Evolutionary conservation across 768 basidiomycete species (phyloP), one percentile per base, ranked within the genome.

Genomic region (Xerocomus spinulosus): DNA sequence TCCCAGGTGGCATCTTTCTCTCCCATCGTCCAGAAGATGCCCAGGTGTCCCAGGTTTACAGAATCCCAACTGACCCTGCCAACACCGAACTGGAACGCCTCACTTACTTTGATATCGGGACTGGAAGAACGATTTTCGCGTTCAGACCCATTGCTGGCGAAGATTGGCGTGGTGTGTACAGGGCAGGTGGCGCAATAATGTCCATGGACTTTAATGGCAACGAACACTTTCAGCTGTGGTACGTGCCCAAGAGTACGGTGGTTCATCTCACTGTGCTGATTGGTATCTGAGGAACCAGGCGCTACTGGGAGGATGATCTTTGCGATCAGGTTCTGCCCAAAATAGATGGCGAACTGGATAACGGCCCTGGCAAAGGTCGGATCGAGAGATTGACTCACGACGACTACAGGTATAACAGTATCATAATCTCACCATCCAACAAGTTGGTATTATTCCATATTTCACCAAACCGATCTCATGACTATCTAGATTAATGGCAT

Each of bases 371-470:
- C 9, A 62, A 53, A 33, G 68, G 71, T 13, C 69, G 73, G 14
- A 62, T 73, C 37, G 72, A 74, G 55, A 62, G 71, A 26, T 44
- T 74, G n/a, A 74, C 73, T 9, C 65, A 71, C 28, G 71, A 73
- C 35, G 56, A 58, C 40, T 64, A 60, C 52, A 64, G 61, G 43
- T 73, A 74, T 41, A 42, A 44, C 7, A 42, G 43, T 15, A 23
- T 68, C 33, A 26, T 55, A 8, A 42, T 69, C 40, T 73, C 73
- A 3, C 50, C 62, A 33, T 68, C 72, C 23, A 66, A 73, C 43
- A 70, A 63, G 71, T 71, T 37, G 3, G 63, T 57, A 13, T 17
- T 14, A 4, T 18, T 25, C 18, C 13, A 21, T 46, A 15, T 38
- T 40, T 14, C 33, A 0, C 24, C n/a, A 32, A 42, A n/a, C n/a